Evolutionary conservation across 257 asterid species (phyloP), one percentile per base, ranked within the genome.

Genomic region (Solanum rostratum): DNA sequence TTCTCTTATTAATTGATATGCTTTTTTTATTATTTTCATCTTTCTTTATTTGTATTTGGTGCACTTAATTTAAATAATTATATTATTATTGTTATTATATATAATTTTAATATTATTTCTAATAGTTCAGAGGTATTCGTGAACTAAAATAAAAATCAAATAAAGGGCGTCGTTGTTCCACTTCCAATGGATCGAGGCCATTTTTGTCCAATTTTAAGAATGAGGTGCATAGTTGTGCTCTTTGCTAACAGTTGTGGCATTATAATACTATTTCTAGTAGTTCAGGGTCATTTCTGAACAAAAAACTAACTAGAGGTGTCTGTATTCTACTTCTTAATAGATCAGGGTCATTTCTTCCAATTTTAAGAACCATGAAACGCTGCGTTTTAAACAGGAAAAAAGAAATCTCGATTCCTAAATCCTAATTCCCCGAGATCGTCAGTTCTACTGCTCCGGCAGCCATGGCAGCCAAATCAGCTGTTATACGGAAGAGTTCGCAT

Each of bases 391-490:
- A 15, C 52, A 10, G 79, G 5, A 52, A 2, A 9, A 19, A 37
- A 39, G 16, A 69, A 19, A 39, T 39, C 79, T 5, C 52, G n/a
- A 15, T 7, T 65, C 45, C 73, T 19, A 65, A 65, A 65, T 65
- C 43, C 43, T 14, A 62, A 69, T 33, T 16, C 68, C 24, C 76
- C 15, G 76, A 66, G 14, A 69, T 69, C 79, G 29, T 37, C 29
- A 0, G 52, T 39, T 69, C 88, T 87, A 88, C 88, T 90, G 88
- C 91, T 66, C 88, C 87, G 81, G 88, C 60, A 85, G 79, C 88
- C 86, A 86, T 88, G 90, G 89, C 91, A n/a, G 66, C 86, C 79
- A 87, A 92, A 86, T 82, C 90, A 81, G 49, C 86, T 60, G 88
- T 85, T 86, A 88, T 85, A 20, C 71, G 71, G 54, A 86, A 85